phyloP scores from a whole-genome alignment of 495 filamentous ascomycete genomes.

The Chaetomidium leptoderma region DNA sequence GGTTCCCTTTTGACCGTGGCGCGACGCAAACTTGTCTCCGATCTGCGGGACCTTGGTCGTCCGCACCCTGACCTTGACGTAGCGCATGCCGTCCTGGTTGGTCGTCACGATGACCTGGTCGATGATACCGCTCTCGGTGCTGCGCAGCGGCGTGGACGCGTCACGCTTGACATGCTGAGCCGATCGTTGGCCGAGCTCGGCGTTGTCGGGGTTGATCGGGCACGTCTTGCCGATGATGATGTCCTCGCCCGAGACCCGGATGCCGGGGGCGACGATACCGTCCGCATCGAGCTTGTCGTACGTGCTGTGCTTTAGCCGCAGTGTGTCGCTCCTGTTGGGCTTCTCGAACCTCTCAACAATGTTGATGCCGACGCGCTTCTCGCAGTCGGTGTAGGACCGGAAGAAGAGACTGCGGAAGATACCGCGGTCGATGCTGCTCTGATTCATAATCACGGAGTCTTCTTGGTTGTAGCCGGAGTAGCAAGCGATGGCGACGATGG shows the following conservation, averaged over 20 bases:
- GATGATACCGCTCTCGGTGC: slow-evolving; percentile 93
- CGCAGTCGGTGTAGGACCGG: slow-evolving; percentile 90
- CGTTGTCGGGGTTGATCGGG: slow-evolving; percentile 83
- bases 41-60: slow-evolving; percentile 98
- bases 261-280: slow-evolving; percentile 86
- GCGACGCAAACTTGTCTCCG: slow-evolving; percentile 98
- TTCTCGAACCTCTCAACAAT: slow-evolving; percentile 93
- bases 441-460: slow-evolving; percentile 99
- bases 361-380: slow-evolving; percentile 88
- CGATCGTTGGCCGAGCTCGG: slow-evolving; percentile 89
- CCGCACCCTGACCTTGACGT: slow-evolving; percentile 94
- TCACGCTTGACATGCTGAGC: slow-evolving; percentile 88
- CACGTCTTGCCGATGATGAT: slow-evolving; percentile 99
- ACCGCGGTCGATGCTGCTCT: slow-evolving; percentile 94
- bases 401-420: slow-evolving; percentile 98
- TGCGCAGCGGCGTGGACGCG: slow-evolving; percentile 87
- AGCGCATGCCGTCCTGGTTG: slow-evolving; percentile 81
- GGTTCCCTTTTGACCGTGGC: slow-evolving; percentile 98
- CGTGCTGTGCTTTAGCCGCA: slow-evolving; percentile 88
- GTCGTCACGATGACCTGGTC: slow-evolving; percentile 91
- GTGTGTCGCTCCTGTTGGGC: slow-evolving; percentile 77
- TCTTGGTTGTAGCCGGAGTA: slow-evolving; percentile 99
- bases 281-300: slow-evolving; percentile 98
- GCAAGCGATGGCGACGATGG: slow-evolving; percentile 93
- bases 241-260: slow-evolving; percentile 92